Evolutionary conservation across 139 green algal genomes (phyloP), one percentile per base, ranked within the genome.

Genomic region (Chlamydomonas incerta): DNA sequence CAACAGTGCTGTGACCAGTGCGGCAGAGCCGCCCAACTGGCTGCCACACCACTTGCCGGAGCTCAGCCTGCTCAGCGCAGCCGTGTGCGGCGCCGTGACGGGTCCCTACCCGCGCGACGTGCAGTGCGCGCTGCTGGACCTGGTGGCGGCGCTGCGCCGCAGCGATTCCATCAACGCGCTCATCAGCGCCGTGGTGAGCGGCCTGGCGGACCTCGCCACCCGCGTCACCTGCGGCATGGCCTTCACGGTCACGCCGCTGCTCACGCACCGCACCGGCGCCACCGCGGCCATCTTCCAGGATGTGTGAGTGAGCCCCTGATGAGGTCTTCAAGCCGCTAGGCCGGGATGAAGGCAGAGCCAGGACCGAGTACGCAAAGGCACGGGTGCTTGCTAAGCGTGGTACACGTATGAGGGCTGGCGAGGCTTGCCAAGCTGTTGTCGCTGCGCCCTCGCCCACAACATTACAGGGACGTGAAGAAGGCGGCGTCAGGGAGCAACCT

Each of bases 271-370:
- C 31, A 71, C 74, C 3, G 55, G 55, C 23, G 34, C 28, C 24
- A 69, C 74, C 14, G 74, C 34, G 5, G 74, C 74, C 24, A 82
- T 82, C 13, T 82, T 82, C 28, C 34, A 67, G 58, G 57, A 71
- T 1, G n/a, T n/a, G n/a, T n/a, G n/a, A n/a, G n/a, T n/a, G n/a
- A n/a, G n/a, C n/a, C n/a, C n/a, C n/a, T n/a, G n/a, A n/a, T n/a
- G n/a, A n/a, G n/a, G n/a, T n/a, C n/a, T n/a, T n/a, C n/a, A n/a
- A n/a, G n/a, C n/a, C n/a, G n/a, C n/a, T n/a, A n/a, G n/a, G n/a
- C n/a, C n/a, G n/a, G n/a, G n/a, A n/a, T n/a, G n/a, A n/a, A n/a
- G n/a, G n/a, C n/a, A n/a, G n/a, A n/a, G n/a, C n/a, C n/a, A n/a
- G n/a, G n/a, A n/a, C n/a, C n/a, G n/a, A n/a, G n/a, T n/a, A n/a